These are phyloP conservation scores for Lindgomyces ingoldianus DNA, from an alignment of 495 filamentous ascomycete species.

Conservation along the genomic window DNA sequence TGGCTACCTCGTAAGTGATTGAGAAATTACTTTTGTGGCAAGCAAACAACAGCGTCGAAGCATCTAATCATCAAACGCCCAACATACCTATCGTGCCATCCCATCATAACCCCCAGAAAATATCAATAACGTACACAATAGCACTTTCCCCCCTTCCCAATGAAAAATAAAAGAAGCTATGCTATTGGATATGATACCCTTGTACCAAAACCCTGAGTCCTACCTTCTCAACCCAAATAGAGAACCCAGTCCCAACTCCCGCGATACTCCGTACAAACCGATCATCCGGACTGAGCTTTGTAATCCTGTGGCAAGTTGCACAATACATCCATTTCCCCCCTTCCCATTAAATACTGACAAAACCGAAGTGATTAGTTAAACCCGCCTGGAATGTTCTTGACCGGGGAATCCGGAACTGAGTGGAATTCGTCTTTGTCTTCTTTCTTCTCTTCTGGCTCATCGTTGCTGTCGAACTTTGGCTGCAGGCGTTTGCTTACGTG, in stretches of 20 bases:
- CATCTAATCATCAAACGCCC: background rate
- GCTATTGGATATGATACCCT: background rate
- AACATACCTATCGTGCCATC: background rate
- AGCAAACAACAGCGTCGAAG: background rate
- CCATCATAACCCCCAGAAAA: background rate
- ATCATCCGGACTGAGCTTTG: background rate
- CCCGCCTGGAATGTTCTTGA: slow-evolving; percentile 28
- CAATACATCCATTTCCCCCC: background rate
- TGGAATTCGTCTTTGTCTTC: slow-evolving; percentile 23
- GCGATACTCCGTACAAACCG: background rate
- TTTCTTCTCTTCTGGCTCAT: background rate
- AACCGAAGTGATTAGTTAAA: slow-evolving; percentile 15
- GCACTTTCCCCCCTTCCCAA: too few species aligned
- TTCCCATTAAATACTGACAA: background rate
- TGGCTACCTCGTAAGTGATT: too few species aligned
- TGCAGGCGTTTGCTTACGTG: slow-evolving; percentile 25
- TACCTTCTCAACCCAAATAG: too few species aligned
- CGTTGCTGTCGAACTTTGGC: slow-evolving; percentile 10
- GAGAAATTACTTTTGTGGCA: too few species aligned
- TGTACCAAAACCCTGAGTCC: background rate
- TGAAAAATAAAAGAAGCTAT: background rate
- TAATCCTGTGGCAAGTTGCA: slow-evolving; percentile 3
- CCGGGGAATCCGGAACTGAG: slow-evolving; percentile 28
- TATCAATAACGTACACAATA: too few species aligned
- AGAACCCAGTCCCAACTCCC: too few species aligned